phyloP scores from a whole-genome alignment of 345 rosid genomes.

The Gossypium bickii region DNA sequence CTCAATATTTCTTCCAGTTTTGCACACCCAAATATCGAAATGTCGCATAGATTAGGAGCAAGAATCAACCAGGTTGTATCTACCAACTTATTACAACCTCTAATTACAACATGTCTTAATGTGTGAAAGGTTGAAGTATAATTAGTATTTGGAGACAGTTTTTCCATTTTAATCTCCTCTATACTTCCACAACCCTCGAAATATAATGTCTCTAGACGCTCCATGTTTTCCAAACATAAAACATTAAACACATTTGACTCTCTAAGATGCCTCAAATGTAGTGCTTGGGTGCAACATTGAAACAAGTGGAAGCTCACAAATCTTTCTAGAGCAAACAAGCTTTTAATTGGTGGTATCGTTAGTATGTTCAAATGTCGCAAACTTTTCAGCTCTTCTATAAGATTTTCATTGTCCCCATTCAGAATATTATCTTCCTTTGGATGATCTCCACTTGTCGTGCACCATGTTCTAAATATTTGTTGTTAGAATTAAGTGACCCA shows the following conservation, averaged over 20 bases:
- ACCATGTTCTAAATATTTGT: neutral
- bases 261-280: neutral
- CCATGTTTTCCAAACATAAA: neutral
- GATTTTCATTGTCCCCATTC: neutral
- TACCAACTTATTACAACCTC: neutral
- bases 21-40: neutral
- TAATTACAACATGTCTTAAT: neutral
- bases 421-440: neutral
- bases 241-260: neutral
- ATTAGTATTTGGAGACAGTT: neutral
- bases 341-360: neutral
- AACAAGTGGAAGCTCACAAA: neutral
- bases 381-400: neutral
- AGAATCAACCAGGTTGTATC: neutral
- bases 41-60: neutral
- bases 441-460: neutral
- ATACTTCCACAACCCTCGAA: neutral
- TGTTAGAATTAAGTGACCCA: too few species aligned
- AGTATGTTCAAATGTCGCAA: neutral
- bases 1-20: slow-evolving; percentile 18
- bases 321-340: neutral
- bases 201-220: neutral
- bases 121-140: neutral
- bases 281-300: neutral
- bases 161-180: neutral